phyloP scores from a whole-genome alignment of 768 basidiomycete species.

The Naematelia aurantialba region DNA sequence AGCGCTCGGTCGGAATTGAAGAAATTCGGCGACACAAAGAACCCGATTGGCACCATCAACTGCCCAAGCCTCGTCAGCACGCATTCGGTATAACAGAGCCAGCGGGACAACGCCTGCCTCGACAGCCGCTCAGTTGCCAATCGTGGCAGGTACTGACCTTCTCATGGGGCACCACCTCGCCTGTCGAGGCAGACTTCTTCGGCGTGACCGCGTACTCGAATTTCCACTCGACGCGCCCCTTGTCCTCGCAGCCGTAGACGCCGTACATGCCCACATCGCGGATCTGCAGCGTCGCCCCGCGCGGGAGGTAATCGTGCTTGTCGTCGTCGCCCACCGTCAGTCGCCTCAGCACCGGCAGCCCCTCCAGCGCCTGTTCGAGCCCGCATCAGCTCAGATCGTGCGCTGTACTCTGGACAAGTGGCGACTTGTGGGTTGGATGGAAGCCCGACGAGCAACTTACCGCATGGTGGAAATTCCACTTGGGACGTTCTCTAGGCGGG shows the following conservation, averaged over 20 bases:
- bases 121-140: constrained; percentile 5
- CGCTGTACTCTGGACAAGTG: no score
- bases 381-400: not conserved
- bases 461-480: constrained; percentile 68
- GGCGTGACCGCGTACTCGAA: constrained; percentile 76
- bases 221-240: constrained; percentile 62
- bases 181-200: constrained; percentile 55
- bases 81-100: no score
- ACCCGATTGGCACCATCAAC: constrained; percentile 12
- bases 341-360: constrained; percentile 65
- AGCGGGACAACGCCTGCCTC: not conserved
- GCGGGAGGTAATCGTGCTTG: constrained; percentile 68
- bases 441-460: constrained; percentile 53
- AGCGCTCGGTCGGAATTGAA: constrained; percentile 23
- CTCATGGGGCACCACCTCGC: constrained; percentile 60
- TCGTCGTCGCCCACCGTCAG: constrained; percentile 66
- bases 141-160: constrained; percentile 52
- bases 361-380: constrained; percentile 43
- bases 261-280: constrained; percentile 72
- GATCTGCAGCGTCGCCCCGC: constrained; percentile 67
- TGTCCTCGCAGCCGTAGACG: constrained; percentile 64
- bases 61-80: no score
- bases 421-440: no score
- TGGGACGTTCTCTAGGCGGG: constrained; percentile 54
- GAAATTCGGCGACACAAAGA: constrained; percentile 15